Base-by-base conservation (phyloP, 176 grass and related monocot species). In the Tuctoria greenei region DNA sequence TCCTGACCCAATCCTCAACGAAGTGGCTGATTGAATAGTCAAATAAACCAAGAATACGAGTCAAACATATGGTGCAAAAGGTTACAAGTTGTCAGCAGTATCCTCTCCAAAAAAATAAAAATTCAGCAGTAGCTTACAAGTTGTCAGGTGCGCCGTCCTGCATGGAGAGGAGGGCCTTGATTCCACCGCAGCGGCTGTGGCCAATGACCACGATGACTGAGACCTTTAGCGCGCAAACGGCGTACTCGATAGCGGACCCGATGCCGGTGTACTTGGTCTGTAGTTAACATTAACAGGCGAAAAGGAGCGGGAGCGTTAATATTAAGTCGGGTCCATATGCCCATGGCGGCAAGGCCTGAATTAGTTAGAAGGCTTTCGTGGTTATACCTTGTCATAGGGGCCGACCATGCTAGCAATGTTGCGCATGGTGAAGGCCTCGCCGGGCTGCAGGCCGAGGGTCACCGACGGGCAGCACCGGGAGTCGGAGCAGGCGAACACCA, bases 401-500 rank as follows among this genome's bases (percentile, higher is more conserved):
- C 91, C 86, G 38, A 98, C 91, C 71, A 98, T 94, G 72, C 74
- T 81, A 75, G 95, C 91, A 31, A 98, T 89, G 88, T 98, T 98
- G 62, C 95, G 95, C 63, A 98, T 24, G 43, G 82, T 85, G 82
- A 98, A 98, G 72, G 95, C 95, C 71, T 98, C 95, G 6, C 95
- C 95, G 16, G 95, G 95, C 64, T 92, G 10, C 67, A 94, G 90
- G 20, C 86, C 86, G 13, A 98, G 81, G 46, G 89, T 84, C 77
- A 98, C 95, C 20, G 91, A 98, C 20, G 95, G 95, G 91, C 95
- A 97, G 78, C 89, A 86, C 0, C 95, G 95, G 0, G 95, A 98
- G 79, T 98, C 95, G 13, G 95, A 18, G 67, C 95, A 98, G 0
- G 95, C 82, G 82, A 98, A 98, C 76, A 98, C 91, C 95, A 98